Percentiles rank a stretch among this genome's conserved stretches.
These are phyloP conservation scores for Cyclotella choctawhatcheeana DNA, from an alignment of 108 stramenopile species.

Conservation along the genomic window DNA sequence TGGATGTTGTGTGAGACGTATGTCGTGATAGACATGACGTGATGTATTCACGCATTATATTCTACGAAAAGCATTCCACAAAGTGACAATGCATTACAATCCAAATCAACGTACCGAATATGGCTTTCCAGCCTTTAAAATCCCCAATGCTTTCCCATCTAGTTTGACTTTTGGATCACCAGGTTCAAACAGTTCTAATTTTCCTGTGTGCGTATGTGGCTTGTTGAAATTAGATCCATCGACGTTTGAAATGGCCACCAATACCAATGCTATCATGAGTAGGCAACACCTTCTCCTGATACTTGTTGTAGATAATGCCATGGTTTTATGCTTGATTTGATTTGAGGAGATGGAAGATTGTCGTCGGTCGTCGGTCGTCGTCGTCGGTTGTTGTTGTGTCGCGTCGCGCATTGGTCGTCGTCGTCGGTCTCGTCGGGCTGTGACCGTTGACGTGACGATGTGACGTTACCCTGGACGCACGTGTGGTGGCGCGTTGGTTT, in stretches of 20 bases:
- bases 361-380: not conserved
- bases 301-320: not conserved
- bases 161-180: conserved; percentile 66
- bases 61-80: too few relatives aligned
- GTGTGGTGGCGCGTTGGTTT: not conserved
- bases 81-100: not conserved
- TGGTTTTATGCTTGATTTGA: not conserved
- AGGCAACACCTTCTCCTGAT: not conserved
- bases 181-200: conserved; percentile 55
- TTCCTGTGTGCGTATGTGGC: conserved; percentile 57
- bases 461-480: not conserved
- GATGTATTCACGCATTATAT: too few relatives aligned
- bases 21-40: too few relatives aligned
- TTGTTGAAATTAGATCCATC: conserved; percentile 58
- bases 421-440: too few relatives aligned
- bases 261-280: not conserved
- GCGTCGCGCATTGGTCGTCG: too few relatives aligned
- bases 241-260: conserved; percentile 1
- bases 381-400: not conserved
- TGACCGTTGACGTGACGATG: not conserved
- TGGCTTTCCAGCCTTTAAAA: conserved; percentile 58
- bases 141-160: conserved; percentile 48
- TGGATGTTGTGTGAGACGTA: not conserved
- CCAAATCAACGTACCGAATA: conserved; percentile 39
- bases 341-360: not conserved